A percentile compares a stretch with the other conserved stretches of the same genome.
Evolutionary conservation across 176 grass and related monocot species (phyloP).

Genomic region (Zoysia japonica): DNA sequence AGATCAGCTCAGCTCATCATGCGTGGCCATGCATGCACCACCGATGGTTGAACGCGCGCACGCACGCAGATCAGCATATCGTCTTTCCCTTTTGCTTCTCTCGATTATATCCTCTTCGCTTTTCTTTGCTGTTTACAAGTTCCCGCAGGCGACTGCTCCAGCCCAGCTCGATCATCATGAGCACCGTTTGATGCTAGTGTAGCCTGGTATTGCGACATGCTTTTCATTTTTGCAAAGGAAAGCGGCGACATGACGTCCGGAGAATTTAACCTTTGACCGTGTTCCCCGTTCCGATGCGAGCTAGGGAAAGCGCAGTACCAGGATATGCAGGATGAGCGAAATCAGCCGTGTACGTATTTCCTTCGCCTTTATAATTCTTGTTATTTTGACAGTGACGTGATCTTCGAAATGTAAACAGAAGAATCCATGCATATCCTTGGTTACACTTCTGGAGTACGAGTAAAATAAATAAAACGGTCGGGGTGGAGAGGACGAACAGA

Average conservation of each 20-base stretch:
- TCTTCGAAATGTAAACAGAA: background rate
- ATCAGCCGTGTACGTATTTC: no score
- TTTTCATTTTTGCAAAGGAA: constrained; percentile 38
- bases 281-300: background rate
- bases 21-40: background rate
- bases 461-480: background rate
- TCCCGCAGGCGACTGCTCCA: background rate
- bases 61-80: background rate
- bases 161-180: no score
- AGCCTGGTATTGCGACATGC: constrained; percentile 1
- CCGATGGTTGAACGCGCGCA: no score
- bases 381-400: no score
- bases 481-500: background rate
- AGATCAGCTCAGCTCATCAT: no score
- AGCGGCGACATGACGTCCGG: constrained; percentile 18
- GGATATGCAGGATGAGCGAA: no score
- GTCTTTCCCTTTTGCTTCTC: constrained; percentile 42
- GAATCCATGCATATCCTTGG: background rate
- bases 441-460: background rate
- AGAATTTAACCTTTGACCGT: background rate
- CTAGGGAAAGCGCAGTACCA: no score
- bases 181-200: background rate
- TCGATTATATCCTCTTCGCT: constrained; percentile 13
- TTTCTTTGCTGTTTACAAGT: constrained; percentile 17
- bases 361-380: no score